These are phyloP conservation scores for Suillus fuscotomentosus DNA, from an alignment of 768 basidiomycete genomes.

Conservation along the genomic window DNA sequence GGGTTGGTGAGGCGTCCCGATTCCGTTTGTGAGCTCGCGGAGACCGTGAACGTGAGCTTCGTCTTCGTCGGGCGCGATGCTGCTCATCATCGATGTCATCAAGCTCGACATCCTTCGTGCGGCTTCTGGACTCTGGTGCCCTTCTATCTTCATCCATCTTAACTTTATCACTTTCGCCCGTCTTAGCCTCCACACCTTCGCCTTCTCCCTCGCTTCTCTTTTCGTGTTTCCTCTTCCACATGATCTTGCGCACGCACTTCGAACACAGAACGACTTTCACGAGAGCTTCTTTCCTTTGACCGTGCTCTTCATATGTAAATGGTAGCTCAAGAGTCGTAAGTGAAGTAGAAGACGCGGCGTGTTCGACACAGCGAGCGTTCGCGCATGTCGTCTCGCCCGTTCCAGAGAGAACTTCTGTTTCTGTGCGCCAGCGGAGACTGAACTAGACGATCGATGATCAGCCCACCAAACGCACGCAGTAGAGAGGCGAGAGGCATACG, in stretches of 20 bases:
- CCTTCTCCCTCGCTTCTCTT: constrained; percentile 32
- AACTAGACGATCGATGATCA: constrained; percentile 40
- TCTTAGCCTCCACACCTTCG: background rate
- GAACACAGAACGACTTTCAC: constrained; percentile 90
- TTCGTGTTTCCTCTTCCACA: constrained; percentile 79
- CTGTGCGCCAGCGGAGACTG: constrained; percentile 91
- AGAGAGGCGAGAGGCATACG: constrained; percentile 40
- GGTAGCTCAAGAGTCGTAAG: constrained; percentile 86
- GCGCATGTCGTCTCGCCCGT: constrained; percentile 87
- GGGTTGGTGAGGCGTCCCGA: background rate
- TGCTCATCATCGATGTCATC: background rate
- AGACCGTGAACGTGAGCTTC: constrained; percentile 28
- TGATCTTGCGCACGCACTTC: constrained; percentile 78
- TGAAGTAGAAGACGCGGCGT: constrained; percentile 37
- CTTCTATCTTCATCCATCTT: background rate
- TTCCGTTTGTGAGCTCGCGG: constrained; percentile 17
- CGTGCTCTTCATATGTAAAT: constrained; percentile 83
- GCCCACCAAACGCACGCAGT: background rate
- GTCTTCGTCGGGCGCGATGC: constrained; percentile 3
- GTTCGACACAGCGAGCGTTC: constrained; percentile 79
- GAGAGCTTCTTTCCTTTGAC: constrained; percentile 71
- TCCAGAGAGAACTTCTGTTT: constrained; percentile 83
- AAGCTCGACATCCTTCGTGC: background rate
- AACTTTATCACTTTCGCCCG: background rate
- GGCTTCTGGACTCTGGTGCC: background rate